Evolutionary conservation across 306 rosid genomes (phyloP).

Genomic region (Cicer judaicum): DNA sequence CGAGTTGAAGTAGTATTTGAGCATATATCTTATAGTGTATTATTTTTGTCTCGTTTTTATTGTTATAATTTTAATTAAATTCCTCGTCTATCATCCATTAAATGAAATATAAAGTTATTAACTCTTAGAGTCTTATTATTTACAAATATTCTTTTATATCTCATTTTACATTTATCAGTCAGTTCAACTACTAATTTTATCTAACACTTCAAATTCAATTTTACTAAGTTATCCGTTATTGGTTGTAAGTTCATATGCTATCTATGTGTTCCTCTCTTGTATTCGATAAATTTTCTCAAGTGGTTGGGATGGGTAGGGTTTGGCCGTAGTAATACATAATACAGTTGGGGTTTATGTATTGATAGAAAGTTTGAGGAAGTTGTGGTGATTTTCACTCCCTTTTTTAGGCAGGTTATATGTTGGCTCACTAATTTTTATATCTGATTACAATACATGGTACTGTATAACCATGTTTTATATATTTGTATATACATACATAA

Average conservation of each 20-base stretch:
- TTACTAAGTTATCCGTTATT: too few relatives aligned
- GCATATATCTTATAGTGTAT: neutral
- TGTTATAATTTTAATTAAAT: too few relatives aligned
- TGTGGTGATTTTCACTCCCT: neutral
- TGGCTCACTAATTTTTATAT: conserved; percentile 4
- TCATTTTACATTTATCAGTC: too few relatives aligned
- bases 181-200: too few relatives aligned
- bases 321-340: neutral
- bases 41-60: neutral
- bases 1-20: too few relatives aligned
- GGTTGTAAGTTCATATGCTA: too few relatives aligned
- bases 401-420: neutral
- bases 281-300: neutral
- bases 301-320: neutral
- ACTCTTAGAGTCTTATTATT: too few relatives aligned
- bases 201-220: too few relatives aligned
- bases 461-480: conserved; percentile 3
- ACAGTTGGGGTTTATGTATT: neutral
- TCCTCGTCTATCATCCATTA: too few relatives aligned
- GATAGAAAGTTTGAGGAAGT: conserved; percentile 15
- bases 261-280: neutral
- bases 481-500: neutral
- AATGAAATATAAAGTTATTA: too few relatives aligned
- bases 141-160: too few relatives aligned
- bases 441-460: neutral